Evolutionary conservation across 768 basidiomycete species (phyloP), one percentile per base, ranked within the genome.

Genomic region (Lactarius tabidus): DNA sequence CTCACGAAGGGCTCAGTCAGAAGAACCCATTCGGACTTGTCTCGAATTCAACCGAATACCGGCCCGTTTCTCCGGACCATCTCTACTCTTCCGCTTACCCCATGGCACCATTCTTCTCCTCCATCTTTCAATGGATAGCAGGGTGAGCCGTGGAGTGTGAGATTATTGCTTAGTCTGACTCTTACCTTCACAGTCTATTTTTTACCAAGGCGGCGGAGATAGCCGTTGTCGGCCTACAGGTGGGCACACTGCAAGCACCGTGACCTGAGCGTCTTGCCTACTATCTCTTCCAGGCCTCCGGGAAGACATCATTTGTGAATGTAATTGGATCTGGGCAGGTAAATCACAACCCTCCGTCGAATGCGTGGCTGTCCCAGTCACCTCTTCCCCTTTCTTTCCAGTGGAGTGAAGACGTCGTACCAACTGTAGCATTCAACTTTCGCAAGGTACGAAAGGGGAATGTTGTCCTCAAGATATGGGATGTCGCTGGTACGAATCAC

Each of bases 401-500:
- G 86, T 97, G 93, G 90, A 93, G 90, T 65, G 93, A 95, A 79
- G 95, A 96, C 61, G 93, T 95, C n/a, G 94, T 94, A 0, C 95
- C 95, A 0, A 97, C 95, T 1, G 90, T 97, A 26, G 93, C 94
- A 8, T 97, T 94, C 80, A 95, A 94, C 70, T 87, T 94, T 71
- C 83, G 91, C 23, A 93, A 91, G 74, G 87, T 96, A 15, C 81
- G 88, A 67, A 93, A 92, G 71, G 93, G 93, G 15, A 95, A 93
- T 65, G 87, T 96, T 1, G 93, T 91, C 0, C 79, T 97, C 72
- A 96, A 94, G 75, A 86, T 97, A 56, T 97, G 95, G 95, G 95
- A 97, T 75, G 91, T 97, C 43, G 94, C 94, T 67, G 93, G 89
- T 91, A 67, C 70, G 84, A 69, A 17, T 51, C 10, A 57, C 15